Evolutionary conservation across 2,329 filamentous ascomycete genomes (phyloP).

Genomic region (Nigrospora oryzae): DNA sequence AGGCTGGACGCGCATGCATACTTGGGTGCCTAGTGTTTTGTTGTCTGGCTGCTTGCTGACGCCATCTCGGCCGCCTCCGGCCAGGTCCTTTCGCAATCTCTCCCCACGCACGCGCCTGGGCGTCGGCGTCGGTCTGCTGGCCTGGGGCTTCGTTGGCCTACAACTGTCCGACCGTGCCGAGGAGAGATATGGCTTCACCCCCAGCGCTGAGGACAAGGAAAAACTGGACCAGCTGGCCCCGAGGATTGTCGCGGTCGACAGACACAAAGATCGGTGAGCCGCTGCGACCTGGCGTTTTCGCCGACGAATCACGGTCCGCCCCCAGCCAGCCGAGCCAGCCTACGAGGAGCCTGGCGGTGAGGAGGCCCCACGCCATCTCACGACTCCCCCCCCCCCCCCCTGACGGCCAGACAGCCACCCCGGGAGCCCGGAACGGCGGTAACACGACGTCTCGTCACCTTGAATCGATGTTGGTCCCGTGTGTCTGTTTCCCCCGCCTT

Average conservation of each 20-base stretch:
- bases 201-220: conserved; percentile 65
- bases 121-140: conserved; percentile 66
- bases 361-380: too few species aligned
- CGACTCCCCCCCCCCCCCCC: too few species aligned
- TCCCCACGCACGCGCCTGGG: conserved; percentile 60
- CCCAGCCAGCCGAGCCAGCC: too few species aligned
- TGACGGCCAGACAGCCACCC: too few species aligned
- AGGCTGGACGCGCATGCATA: neutral
- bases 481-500: too few species aligned
- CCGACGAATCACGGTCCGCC: too few species aligned
- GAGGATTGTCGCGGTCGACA: conserved; percentile 53
- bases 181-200: conserved; percentile 61
- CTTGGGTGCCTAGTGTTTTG: neutral
- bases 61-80: too few species aligned
- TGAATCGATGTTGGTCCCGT: too few species aligned
- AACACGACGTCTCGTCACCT: too few species aligned
- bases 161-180: conserved; percentile 66
- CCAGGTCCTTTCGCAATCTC: conserved; percentile 63
- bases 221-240: conserved; percentile 54
- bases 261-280: conserved; percentile 18
- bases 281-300: too few species aligned
- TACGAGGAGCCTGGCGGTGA: neutral
- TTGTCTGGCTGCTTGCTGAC: too few species aligned
- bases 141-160: conserved; percentile 68
- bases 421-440: too few species aligned